Evolutionary conservation across 1,139 yeast genomes (phyloP), one percentile per base, ranked within the genome.

Genomic region (Meyerozyma sp.): DNA sequence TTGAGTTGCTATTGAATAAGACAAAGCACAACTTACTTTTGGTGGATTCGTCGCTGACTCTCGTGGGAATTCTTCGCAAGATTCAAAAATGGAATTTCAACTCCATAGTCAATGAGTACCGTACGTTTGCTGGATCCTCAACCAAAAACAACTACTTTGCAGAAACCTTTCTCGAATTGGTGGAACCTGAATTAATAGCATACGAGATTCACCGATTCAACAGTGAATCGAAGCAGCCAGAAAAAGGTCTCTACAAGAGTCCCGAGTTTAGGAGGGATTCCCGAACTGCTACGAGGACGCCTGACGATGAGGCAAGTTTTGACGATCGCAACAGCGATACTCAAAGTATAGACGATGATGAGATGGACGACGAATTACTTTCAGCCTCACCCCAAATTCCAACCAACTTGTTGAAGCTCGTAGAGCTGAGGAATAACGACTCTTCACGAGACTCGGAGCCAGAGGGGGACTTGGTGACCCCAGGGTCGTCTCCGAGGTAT

Each of bases 81-180:
- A 72, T 90, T 32, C 95, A 88, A 62, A 85, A 85, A 62, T 91
- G 97, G 98, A 84, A 82, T 52, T 85, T 86, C 58, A 82, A 90
- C 32, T 82, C 94, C 21, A 81, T 91, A 8, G 77, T 90, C 27
- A 85, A 84, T 51, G 98, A 93, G 61, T 93, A 88, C 63, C 70
- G 96, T 41, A 75, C 86, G 8, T 87, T 81, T 61, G 75, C 89
- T 2, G 75, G 76, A 1, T 62, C 62, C 45, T 86, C 90, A 29
- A 80, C 79, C 47, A 83, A 86, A 53, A 66, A 61, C 51, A 87
- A 82, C 53, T 90, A 89, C 59, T 79, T 77, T 57, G 90, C 93
- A 5, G 96, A 91, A 56, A 84, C 84, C 9, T 89, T 85, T 55
- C 63, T 91, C 40, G 98, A 91, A 55, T 63, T 89, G 50, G 67